Evolutionary conservation across 2,329 filamentous ascomycete species (phyloP), one percentile per base, ranked within the genome.

Genomic region (Dothistroma pini): DNA sequence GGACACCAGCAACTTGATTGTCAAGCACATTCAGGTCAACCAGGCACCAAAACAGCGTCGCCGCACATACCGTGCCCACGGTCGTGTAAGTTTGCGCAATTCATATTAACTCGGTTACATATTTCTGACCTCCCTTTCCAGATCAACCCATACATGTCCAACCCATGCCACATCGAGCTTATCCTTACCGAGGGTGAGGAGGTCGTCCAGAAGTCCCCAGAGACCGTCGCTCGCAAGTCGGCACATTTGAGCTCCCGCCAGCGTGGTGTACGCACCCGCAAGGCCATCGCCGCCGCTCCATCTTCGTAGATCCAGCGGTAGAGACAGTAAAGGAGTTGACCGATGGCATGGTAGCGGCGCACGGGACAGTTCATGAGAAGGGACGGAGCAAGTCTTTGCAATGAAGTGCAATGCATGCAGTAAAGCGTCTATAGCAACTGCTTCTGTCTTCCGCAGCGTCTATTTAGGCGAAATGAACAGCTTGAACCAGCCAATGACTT

Each of bases 21-120:
- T 99, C 84, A 97, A 97, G 91, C 96, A 97, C 90, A 99, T 99
- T 84, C 95, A 99, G 86, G 95, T 99, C 87, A 99, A 99, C 91
- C 95, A 99, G 87, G 96, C 95, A 74, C 95, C 95, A 77, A 97
- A 97, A 89, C 93, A 97, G 87, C 89, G 95, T 80, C 88, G 95
- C 84, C 89, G 95, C 81, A 99, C 95, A 79, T 99, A 99, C 90
- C 93, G 95, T 88, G 96, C 96, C 70, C 95, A 99, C 87, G 95
- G 95, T 88, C 92, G 95, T 86, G 93, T 97, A 96, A 76, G 93
- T 91, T 57, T 58, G 49, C 31, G n/a, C 41, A 19, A 22, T 34
- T 12, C 29, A 51, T 12, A 2, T 29, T 10, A 51, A 19, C 16
- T 52, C 25, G 53, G 32, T 31, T 2, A 54, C 12, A n/a, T 34